phyloP scores from a whole-genome alignment of 1,139 yeast species.

The Geotrichum histeridarum region DNA sequence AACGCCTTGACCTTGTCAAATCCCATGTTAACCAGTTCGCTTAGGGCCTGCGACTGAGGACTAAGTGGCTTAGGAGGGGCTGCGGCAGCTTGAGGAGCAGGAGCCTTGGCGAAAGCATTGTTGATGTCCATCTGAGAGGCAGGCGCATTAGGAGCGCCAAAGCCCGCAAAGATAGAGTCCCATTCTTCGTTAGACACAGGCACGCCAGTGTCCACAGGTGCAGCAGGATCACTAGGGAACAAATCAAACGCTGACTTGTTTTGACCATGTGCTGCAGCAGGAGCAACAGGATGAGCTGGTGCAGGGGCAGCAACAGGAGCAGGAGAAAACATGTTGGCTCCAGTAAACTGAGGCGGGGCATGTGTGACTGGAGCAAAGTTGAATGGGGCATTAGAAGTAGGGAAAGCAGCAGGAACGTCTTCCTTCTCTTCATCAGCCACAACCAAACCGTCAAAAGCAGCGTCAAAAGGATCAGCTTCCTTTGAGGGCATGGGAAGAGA shows the following conservation, averaged over 20 bases:
- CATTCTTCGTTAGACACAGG: constrained; percentile 62
- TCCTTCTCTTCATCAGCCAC: constrained; percentile 15
- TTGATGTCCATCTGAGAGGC: constrained; percentile 25
- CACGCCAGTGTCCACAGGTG: background rate
- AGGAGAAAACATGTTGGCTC: background rate
- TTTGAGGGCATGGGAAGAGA: constrained; percentile 8
- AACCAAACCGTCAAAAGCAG: constrained; percentile 15
- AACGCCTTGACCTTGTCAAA: constrained; percentile 61
- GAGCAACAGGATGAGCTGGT: background rate
- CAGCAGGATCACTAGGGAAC: constrained; percentile 1
- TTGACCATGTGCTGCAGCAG: background rate
- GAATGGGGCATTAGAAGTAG: background rate
- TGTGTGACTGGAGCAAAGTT: background rate
- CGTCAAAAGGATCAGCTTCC: constrained; percentile 15
- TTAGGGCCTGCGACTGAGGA: constrained; percentile 36
- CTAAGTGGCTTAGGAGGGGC: constrained; percentile 17
- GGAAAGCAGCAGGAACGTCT: background rate
- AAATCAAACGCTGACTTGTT: constrained; percentile 2
- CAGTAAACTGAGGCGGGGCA: background rate
- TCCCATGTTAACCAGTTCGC: constrained; percentile 87
- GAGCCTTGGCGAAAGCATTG: constrained; percentile 26
- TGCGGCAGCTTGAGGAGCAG: constrained; percentile 11
- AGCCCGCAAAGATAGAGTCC: constrained; percentile 91
- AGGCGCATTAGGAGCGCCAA: constrained; percentile 29
- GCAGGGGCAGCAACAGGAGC: background rate